Conservation (phyloP, 306 rosid genomes). For the Trifolium pratense region DNA sequence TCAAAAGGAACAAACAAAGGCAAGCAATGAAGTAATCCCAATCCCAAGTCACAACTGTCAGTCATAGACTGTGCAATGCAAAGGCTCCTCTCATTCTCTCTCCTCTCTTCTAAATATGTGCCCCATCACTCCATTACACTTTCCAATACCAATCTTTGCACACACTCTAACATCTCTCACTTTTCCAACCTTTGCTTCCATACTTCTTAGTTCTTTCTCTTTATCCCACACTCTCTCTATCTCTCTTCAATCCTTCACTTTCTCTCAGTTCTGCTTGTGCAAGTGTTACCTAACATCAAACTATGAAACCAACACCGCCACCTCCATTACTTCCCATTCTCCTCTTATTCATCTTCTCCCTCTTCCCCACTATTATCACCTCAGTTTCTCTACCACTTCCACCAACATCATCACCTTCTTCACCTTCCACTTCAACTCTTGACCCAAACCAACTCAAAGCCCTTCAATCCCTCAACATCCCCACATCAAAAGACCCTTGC, state of each 20-base stretch:
- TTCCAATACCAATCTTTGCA: constrained; percentile 21
- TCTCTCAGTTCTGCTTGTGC: neutral
- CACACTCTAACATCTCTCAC: constrained; percentile 24
- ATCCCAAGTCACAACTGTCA: constrained; percentile 16
- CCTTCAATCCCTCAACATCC: constrained; percentile 79
- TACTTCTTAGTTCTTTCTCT: neutral
- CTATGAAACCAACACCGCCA: constrained; percentile 35
- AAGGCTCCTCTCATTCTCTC: neutral
- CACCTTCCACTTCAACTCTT: constrained; percentile 50
- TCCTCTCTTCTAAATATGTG: neutral
- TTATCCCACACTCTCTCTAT: neutral
- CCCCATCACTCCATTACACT: constrained; percentile 17
- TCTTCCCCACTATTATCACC: constrained; percentile 15
- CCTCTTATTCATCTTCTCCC: neutral
- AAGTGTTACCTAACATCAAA: neutral
- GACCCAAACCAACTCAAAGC: constrained; percentile 78
- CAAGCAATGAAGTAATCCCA: constrained; percentile 11
- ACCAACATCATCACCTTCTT: constrained; percentile 32
- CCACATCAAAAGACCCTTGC: constrained; percentile 73
- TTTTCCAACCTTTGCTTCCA: constrained; percentile 5
- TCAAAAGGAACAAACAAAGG: constrained; percentile 13
- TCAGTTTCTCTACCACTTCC: constrained; percentile 26
- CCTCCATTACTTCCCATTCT: constrained; percentile 36
- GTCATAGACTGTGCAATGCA: neutral
- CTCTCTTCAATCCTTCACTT: neutral